Evolutionary conservation across 495 filamentous ascomycete species (phyloP).

Genomic region (Tuber umbilicatum): DNA sequence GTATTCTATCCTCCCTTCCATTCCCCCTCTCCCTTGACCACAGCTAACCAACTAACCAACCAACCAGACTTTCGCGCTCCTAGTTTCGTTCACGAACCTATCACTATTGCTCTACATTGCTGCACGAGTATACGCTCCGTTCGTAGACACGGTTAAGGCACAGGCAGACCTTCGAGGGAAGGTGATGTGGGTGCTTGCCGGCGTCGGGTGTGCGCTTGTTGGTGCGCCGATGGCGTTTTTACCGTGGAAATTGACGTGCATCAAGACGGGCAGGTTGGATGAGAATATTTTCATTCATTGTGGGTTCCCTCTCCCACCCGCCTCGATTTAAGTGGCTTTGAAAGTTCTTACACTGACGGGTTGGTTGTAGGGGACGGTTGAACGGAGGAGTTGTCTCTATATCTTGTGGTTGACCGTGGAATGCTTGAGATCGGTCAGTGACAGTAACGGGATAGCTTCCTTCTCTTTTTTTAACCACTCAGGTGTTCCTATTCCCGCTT

Average conservation of each 20-base stretch:
- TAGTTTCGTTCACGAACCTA: conserved; percentile 36
- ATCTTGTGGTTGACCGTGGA: not conserved
- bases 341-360: not conserved
- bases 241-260: conserved; percentile 33
- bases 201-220: conserved; percentile 16
- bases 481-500: not conserved
- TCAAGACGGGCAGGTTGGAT: conserved; percentile 26
- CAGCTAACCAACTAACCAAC: not conserved
- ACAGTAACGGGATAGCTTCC: not conserved
- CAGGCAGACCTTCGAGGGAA: conserved; percentile 8
- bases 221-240: conserved; percentile 31
- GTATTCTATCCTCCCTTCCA: not conserved
- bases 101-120: conserved; percentile 24
- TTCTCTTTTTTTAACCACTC: not conserved
- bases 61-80: conserved; percentile 37
- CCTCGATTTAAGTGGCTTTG: not conserved
- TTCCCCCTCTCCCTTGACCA: not conserved
- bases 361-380: conserved; percentile 1
- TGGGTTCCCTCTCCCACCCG: not conserved
- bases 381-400: not conserved
- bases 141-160: conserved; percentile 22
- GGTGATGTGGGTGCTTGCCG: conserved; percentile 12
- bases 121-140: conserved; percentile 19
- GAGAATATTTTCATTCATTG: conserved; percentile 37
- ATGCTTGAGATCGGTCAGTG: not conserved